A percentile compares a stretch with the other conserved stretches of the same genome.
phyloP scores from a whole-genome alignment of 163 green algal genomes.

The Scenedesmus sp. region DNA sequence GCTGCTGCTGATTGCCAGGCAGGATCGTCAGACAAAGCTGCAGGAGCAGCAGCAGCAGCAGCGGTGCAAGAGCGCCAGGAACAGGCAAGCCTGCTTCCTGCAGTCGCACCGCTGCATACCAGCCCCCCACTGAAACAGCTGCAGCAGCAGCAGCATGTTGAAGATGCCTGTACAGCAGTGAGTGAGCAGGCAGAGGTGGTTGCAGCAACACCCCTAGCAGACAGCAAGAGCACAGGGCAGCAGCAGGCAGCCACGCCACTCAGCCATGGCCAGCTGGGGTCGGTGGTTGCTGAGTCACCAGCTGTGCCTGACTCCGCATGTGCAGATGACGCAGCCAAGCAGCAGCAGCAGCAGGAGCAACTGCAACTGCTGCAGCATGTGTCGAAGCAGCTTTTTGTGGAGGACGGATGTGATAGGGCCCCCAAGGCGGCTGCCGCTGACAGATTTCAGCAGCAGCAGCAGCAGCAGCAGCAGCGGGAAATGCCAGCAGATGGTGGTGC shows the following conservation, averaged over 20 bases:
- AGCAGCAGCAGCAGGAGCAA: not conserved
- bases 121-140: not conserved
- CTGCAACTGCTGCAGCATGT: not conserved
- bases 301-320: not conserved
- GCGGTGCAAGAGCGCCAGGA: not conserved
- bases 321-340: not conserved
- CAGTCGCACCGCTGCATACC: not conserved
- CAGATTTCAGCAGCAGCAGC: not conserved
- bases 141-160: not conserved
- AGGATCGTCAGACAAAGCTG: not conserved
- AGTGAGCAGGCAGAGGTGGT: not conserved
- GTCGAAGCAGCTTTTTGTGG: constrained; percentile 1
- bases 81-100: not conserved
- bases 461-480: not conserved
- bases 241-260: not conserved
- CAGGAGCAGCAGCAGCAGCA: not conserved
- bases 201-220: not conserved
- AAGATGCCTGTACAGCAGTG: not conserved
- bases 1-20: not conserved
- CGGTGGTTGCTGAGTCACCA: not conserved
- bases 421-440: not conserved
- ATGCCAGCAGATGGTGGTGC: not conserved
- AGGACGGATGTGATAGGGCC: not conserved
- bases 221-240: not conserved
- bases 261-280: not conserved